phyloP scores from a whole-genome alignment of 768 basidiomycete species.

The Crassisporium funariophilum region DNA sequence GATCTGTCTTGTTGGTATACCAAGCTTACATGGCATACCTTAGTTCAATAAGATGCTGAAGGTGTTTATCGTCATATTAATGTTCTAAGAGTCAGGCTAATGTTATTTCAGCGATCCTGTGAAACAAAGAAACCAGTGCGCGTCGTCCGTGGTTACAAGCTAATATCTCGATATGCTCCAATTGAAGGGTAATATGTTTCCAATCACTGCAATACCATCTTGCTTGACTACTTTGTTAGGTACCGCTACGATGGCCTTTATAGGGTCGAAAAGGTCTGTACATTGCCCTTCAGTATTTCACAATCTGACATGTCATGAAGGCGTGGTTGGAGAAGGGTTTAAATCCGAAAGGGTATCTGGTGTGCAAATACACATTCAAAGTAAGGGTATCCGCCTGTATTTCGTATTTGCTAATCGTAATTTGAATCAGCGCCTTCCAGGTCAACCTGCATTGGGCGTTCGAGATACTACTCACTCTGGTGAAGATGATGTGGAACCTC shows the following conservation, averaged over 20 bases:
- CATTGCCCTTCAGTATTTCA: neutral
- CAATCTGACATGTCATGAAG: constrained; percentile 30
- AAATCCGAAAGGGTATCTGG: constrained; percentile 67
- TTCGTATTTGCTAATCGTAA: neutral
- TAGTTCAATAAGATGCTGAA: constrained; percentile 71
- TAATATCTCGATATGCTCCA: constrained; percentile 73
- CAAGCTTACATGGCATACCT: neutral
- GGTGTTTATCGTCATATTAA: constrained; percentile 32
- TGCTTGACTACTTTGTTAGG: constrained; percentile 34
- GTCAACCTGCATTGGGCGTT: constrained; percentile 54
- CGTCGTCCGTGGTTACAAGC: constrained; percentile 86
- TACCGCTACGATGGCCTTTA: constrained; percentile 95
- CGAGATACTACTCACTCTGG: constrained; percentile 15
- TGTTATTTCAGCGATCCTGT: constrained; percentile 58
- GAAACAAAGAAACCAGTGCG: constrained; percentile 82
- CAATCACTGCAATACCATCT: too few species aligned
- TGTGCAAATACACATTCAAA: constrained; percentile 87
- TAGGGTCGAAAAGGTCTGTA: constrained; percentile 64
- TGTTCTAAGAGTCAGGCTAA: neutral
- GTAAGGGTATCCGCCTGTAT: constrained; percentile 39
- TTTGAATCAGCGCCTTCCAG: constrained; percentile 48
- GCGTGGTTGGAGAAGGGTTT: constrained; percentile 77
- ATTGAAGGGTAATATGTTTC: constrained; percentile 62
- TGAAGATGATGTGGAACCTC: constrained; percentile 22
- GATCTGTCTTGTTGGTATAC: neutral